These are phyloP conservation scores for Trypanosoma avium DNA, from an alignment of 208 protist species.

Conservation along the genomic window DNA sequence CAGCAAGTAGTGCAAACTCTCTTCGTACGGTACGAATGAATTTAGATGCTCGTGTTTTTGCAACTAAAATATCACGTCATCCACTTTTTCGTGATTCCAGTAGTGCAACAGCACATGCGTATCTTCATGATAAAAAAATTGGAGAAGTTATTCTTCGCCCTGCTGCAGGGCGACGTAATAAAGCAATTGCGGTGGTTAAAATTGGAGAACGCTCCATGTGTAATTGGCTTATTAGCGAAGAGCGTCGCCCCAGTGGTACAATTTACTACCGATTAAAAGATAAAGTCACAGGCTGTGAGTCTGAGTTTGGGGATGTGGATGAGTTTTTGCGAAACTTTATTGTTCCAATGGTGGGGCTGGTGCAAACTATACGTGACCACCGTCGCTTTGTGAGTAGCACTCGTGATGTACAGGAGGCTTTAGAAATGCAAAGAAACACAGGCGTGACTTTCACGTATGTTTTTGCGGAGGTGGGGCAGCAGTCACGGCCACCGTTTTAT, in stretches of 20 bases:
- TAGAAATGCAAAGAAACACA: slow-evolving; percentile 51
- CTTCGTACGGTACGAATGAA: slow-evolving; percentile 54
- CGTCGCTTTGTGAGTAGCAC: slow-evolving; percentile 61
- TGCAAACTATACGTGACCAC: slow-evolving; percentile 53
- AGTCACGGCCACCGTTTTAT: slow-evolving; percentile 47
- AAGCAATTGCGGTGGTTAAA: slow-evolving; percentile 75
- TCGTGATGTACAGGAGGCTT: slow-evolving; percentile 49
- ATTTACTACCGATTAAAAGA: slow-evolving; percentile 77
- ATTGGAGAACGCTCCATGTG: slow-evolving; percentile 53
- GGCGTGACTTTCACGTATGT: slow-evolving; percentile 59
- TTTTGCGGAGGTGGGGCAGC: slow-evolving; percentile 63
- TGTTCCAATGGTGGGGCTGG: slow-evolving; percentile 51
- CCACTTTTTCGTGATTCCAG: slow-evolving; percentile 69
- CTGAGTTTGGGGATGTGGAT: slow-evolving; percentile 78
- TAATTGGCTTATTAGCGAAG: slow-evolving; percentile 76
- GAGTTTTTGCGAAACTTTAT: slow-evolving; percentile 76
- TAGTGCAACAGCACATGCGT: slow-evolving; percentile 39
- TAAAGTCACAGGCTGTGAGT: slow-evolving; percentile 33
- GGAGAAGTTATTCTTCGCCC: slow-evolving; percentile 78
- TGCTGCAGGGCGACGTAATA: slow-evolving; percentile 31
- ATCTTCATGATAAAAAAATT: slow-evolving; percentile 79
- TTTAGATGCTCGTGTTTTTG: slow-evolving; percentile 54
- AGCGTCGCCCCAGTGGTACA: slow-evolving; percentile 54
- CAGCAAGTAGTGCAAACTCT: slow-evolving; percentile 66
- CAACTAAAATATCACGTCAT: slow-evolving; percentile 81